Evolutionary conservation across 2,329 filamentous ascomycete genomes (phyloP).

Genomic region (Alternaria sp.): DNA sequence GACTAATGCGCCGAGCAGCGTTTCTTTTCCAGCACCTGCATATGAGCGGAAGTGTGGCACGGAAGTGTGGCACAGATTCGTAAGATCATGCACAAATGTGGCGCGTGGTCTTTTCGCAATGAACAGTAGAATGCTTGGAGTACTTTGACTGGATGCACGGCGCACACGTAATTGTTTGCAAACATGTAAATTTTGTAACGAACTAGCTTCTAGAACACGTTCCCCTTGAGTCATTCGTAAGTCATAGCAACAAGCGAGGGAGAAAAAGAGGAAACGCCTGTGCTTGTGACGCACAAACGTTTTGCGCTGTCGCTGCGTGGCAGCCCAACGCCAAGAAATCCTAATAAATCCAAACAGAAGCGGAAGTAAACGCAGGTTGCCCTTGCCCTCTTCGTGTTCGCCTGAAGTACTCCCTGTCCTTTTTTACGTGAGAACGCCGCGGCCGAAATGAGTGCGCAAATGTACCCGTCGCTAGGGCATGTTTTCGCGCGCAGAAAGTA

Average conservation of each 20-base stretch:
- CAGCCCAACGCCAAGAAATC: conserved; percentile 21
- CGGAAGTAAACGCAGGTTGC: conserved; percentile 11
- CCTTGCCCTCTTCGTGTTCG: conserved; percentile 9
- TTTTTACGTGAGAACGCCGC: conserved; percentile 28
- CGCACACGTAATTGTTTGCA: conserved; percentile 4
- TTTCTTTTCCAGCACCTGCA: neutral
- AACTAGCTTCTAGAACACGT: conserved; percentile 19
- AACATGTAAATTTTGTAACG: conserved; percentile 9
- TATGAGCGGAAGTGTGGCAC: conserved; percentile 6
- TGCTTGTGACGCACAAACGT: conserved; percentile 12
- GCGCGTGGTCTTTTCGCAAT: neutral
- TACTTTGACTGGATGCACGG: neutral
- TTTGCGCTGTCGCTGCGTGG: conserved; percentile 12
- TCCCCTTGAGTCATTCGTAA: conserved; percentile 13
- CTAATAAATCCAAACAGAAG: conserved; percentile 5
- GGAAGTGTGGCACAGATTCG: conserved; percentile 8
- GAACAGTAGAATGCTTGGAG: conserved; percentile 1
- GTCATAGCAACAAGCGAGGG: conserved; percentile 14
- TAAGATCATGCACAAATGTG: neutral
- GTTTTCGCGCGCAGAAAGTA: conserved; percentile 17
- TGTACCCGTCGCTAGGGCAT: conserved; percentile 13
- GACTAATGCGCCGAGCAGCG: neutral
- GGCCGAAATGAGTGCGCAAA: conserved; percentile 24
- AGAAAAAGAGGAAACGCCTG: conserved; percentile 8
- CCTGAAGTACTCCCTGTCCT: conserved; percentile 20